These are phyloP conservation scores for Puccinia horiana DNA, from an alignment of 1,284 basidiomycete genomes.

Conservation along the genomic window DNA sequence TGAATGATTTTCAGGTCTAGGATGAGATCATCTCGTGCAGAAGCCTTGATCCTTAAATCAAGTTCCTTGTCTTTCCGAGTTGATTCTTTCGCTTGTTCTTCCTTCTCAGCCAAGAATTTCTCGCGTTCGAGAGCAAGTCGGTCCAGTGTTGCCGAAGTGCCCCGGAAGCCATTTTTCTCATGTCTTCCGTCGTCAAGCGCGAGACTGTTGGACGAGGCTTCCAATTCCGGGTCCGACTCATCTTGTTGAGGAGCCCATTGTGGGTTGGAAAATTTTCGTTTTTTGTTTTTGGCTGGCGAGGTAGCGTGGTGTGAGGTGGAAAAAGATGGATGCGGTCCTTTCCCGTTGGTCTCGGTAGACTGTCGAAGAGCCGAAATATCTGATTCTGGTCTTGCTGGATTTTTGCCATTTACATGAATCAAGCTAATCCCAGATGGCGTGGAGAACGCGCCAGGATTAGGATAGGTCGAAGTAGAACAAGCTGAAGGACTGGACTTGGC, in stretches of 20 bases:
- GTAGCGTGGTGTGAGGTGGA: not conserved
- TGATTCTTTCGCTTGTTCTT: constrained; percentile 16
- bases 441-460: not conserved
- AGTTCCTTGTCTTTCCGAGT: constrained; percentile 31
- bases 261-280: constrained; percentile 1
- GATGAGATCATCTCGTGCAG: constrained; percentile 5
- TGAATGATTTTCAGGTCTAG: constrained; percentile 27
- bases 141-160: not conserved
- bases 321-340: not conserved
- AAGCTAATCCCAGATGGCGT: not conserved
- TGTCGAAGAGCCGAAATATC: not conserved
- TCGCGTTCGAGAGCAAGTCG: constrained; percentile 19
- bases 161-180: not conserved
- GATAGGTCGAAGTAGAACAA: not conserved
- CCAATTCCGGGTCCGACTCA: constrained; percentile 22
- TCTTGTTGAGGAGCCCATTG: not conserved
- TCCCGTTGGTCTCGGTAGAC: constrained; percentile 6
- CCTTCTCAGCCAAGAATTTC: constrained; percentile 16
- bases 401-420: constrained; percentile 1
- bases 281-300: not conserved
- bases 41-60: constrained; percentile 25
- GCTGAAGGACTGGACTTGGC: not conserved
- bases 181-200: not conserved
- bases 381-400: not conserved
- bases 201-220: constrained; percentile 4